These are phyloP conservation scores for Chaetomium globosum DNA, from an alignment of 2,329 filamentous ascomycete genomes.

Conservation along the genomic window DNA sequence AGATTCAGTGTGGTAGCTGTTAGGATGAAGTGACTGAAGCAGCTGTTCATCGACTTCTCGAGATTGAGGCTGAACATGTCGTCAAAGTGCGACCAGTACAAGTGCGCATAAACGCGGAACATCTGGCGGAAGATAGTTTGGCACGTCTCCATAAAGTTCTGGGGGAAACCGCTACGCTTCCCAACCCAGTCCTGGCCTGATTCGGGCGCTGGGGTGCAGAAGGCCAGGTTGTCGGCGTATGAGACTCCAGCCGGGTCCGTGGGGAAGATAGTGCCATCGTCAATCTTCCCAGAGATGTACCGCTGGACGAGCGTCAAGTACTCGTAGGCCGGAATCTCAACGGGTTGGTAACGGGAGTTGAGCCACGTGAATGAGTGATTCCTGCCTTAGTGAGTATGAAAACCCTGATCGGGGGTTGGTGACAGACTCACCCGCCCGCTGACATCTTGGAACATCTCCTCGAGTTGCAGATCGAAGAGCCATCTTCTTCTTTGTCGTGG, in stretches of 20 bases:
- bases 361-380: slow-evolving; percentile 97
- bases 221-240: slow-evolving; percentile 62
- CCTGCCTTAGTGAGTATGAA: slow-evolving; percentile 43
- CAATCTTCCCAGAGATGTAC: slow-evolving; percentile 95
- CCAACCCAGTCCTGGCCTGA: slow-evolving; percentile 77
- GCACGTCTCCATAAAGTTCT: slow-evolving; percentile 85
- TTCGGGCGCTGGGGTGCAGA: slow-evolving; percentile 61
- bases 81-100: slow-evolving; percentile 94
- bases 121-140: slow-evolving; percentile 96
- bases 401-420: not conserved
- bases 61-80: slow-evolving; percentile 83
- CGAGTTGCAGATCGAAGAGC: slow-evolving; percentile 78
- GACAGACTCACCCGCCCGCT: slow-evolving; percentile 77
- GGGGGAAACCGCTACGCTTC: slow-evolving; percentile 89
- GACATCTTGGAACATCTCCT: slow-evolving; percentile 89
- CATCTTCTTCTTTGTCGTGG: slow-evolving; percentile 80
- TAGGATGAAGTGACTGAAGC: slow-evolving; percentile 82
- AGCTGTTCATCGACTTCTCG: slow-evolving; percentile 81
- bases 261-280: slow-evolving; percentile 86
- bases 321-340: slow-evolving; percentile 87
- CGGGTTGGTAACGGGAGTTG: slow-evolving; percentile 81
- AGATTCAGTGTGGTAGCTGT: slow-evolving; percentile 81
- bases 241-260: slow-evolving; percentile 76
- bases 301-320: slow-evolving; percentile 96
- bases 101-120: slow-evolving; percentile 96